A percentile compares a stretch with the other conserved stretches of the same genome.
Evolutionary conservation across 2,329 filamentous ascomycete species (phyloP).

Genomic region (Simplicillium aogashimaense): DNA sequence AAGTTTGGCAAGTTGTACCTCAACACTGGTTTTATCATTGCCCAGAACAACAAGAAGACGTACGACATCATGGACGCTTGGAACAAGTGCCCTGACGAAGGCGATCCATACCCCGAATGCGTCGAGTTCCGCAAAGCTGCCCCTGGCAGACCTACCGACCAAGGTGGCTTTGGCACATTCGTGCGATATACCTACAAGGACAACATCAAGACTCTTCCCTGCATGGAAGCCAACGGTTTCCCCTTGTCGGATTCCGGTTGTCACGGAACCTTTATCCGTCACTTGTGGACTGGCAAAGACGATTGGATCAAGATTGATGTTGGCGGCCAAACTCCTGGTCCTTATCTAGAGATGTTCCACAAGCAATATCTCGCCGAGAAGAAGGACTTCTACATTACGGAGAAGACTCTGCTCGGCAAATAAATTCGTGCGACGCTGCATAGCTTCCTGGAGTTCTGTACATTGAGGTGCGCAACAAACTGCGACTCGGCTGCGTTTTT

Average conservation of each 20-base stretch:
- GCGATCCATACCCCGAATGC: constrained; percentile 26
- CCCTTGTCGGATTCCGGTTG: constrained; percentile 26
- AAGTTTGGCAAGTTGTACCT: constrained; percentile 28
- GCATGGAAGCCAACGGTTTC: constrained; percentile 33
- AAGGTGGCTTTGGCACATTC: constrained; percentile 32
- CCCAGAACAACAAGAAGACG: constrained; percentile 38
- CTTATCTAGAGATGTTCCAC: constrained; percentile 24
- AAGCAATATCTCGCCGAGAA: constrained; percentile 22
- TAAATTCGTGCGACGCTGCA: neutral
- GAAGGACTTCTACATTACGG: constrained; percentile 22
- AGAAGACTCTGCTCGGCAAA: constrained; percentile 21
- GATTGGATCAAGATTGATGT: constrained; percentile 27
- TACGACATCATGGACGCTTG: constrained; percentile 38
- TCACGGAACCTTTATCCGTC: constrained; percentile 29
- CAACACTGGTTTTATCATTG: constrained; percentile 44
- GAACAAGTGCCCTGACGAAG: constrained; percentile 29
- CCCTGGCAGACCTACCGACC: constrained; percentile 28
- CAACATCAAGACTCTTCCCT: constrained; percentile 28
- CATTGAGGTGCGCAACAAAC: too few relatives aligned
- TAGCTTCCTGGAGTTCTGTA: too few relatives aligned
- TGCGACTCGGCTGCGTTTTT: too few relatives aligned
- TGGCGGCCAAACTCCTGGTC: constrained; percentile 25
- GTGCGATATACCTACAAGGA: constrained; percentile 31
- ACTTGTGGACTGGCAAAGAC: constrained; percentile 32
- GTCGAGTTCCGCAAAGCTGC: constrained; percentile 23